Percentiles rank a stretch among this genome's conserved stretches.
These are phyloP conservation scores for Brettanomyces anomalus DNA, from an alignment of 805 yeast species.

Conservation along the genomic window DNA sequence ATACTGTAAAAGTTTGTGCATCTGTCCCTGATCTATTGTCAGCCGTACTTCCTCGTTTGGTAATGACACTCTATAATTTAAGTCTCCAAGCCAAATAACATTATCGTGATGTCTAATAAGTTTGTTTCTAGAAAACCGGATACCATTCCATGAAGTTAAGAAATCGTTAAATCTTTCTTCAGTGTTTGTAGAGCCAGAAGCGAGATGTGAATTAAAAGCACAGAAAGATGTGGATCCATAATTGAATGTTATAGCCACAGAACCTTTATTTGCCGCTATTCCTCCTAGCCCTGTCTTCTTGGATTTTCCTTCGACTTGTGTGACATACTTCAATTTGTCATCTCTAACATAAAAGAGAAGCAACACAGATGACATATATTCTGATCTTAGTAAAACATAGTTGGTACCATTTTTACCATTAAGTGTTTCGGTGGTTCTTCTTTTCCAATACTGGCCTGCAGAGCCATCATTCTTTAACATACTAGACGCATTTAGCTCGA, in stretches of 20 bases:
- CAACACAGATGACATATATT: conserved; percentile 63
- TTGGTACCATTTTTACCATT: conserved; percentile 27
- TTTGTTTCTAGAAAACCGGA: conserved; percentile 70
- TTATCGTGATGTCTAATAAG: conserved; percentile 77
- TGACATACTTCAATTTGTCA: conserved; percentile 39
- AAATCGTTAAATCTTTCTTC: conserved; percentile 85
- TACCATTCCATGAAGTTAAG: conserved; percentile 62
- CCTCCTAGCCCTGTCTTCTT: conserved; percentile 97
- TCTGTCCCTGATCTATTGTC: conserved; percentile 37
- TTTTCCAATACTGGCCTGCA: conserved; percentile 73
- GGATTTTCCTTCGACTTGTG: conserved; percentile 87
- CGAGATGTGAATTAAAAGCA: conserved; percentile 82
- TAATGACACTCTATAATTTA: conserved; percentile 71
- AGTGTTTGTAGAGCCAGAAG: conserved; percentile 80
- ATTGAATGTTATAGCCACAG: conserved; percentile 83
- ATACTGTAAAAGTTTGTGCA: conserved; percentile 42
- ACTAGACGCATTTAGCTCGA: conserved; percentile 87
- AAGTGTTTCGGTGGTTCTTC: conserved; percentile 50
- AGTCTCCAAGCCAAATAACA: conserved; percentile 91
- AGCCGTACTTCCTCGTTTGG: conserved; percentile 67
- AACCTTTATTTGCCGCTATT: conserved; percentile 95
- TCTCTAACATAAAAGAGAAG: conserved; percentile 55
- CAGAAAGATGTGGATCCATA: conserved; percentile 76
- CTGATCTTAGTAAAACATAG: conserved; percentile 62
- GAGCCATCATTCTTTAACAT: conserved; percentile 80